Evolutionary conservation across 805 yeast genomes (phyloP).

Genomic region (Nakazawaea ambrosiae): DNA sequence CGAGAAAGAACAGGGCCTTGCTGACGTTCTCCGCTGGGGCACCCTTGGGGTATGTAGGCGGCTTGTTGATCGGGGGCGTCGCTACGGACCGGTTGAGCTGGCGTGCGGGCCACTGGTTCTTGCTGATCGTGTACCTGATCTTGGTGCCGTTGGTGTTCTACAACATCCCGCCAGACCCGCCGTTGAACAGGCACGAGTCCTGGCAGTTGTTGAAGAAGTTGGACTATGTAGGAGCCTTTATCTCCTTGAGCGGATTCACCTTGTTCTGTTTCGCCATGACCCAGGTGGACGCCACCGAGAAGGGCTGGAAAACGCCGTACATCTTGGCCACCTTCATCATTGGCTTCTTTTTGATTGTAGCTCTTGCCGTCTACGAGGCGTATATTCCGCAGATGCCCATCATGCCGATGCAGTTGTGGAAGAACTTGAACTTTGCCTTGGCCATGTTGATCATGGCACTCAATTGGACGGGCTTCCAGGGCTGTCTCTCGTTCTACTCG

Average conservation of each 20-base stretch:
- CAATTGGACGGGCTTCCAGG: constrained; percentile 37
- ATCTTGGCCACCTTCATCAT: constrained; percentile 35
- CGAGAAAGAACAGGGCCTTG: constrained; percentile 34
- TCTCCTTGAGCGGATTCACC: constrained; percentile 32
- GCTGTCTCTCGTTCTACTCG: constrained; percentile 31
- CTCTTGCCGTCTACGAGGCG: constrained; percentile 30
- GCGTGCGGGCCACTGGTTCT: constrained; percentile 34
- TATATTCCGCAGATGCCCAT: constrained; percentile 34
- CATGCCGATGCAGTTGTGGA: constrained; percentile 40
- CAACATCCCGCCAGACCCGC: constrained; percentile 29
- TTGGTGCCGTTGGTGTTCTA: constrained; percentile 14
- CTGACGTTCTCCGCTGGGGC: constrained; percentile 39
- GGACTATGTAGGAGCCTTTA: constrained; percentile 37
- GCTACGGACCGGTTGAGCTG: constrained; percentile 31
- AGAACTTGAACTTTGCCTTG: constrained; percentile 28
- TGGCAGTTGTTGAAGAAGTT: constrained; percentile 18
- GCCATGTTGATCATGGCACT: constrained; percentile 29
- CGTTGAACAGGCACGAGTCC: constrained; percentile 20
- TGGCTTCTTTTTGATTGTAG: constrained; percentile 27
- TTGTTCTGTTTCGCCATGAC: constrained; percentile 37
- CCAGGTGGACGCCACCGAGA: constrained; percentile 31
- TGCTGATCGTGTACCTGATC: constrained; percentile 29
- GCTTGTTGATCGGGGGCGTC: constrained; percentile 37
- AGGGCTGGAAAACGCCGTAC: constrained; percentile 40
- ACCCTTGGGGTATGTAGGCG: constrained; percentile 38